Percentiles rank a stretch among this genome's conserved stretches.
phyloP scores from a whole-genome alignment of 306 rosid species.

The Vicia faba region DNA sequence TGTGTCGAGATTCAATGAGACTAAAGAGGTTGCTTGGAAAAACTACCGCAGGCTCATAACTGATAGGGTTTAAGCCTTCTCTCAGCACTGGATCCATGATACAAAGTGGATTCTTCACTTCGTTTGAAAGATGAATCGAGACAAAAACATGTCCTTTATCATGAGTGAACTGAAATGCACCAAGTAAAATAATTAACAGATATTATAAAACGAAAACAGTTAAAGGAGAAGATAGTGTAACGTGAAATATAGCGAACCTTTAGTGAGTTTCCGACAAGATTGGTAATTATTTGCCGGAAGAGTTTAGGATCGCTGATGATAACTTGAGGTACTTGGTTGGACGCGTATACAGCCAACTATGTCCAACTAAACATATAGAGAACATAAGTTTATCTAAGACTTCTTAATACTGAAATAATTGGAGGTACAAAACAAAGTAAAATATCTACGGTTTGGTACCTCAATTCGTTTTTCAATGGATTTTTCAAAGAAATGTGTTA shows the following conservation, averaged over 20 bases:
- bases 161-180: constrained; percentile 73
- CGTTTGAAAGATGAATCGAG: constrained; percentile 81
- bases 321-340: constrained; percentile 71
- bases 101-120: constrained; percentile 64
- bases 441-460: constrained; percentile 49
- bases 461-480: constrained; percentile 76
- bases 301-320: constrained; percentile 89
- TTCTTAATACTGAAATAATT: constrained; percentile 27
- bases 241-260: constrained; percentile 59
- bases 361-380: constrained; percentile 51
- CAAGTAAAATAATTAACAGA: constrained; percentile 29
- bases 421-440: constrained; percentile 30
- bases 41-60: too few species aligned
- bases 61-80: constrained; percentile 52
- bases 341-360: constrained; percentile 91
- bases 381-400: constrained; percentile 37
- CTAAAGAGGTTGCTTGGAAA: too few species aligned
- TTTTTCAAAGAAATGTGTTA: constrained; percentile 69
- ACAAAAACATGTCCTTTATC: constrained; percentile 83
- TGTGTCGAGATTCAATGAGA: too few species aligned
- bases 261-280: constrained; percentile 86
- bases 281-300: constrained; percentile 83
- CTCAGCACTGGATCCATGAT: constrained; percentile 69
- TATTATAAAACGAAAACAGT: background rate
- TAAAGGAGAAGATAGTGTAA: background rate